These are phyloP conservation scores for Fistulifera pelliculosa DNA, from an alignment of 108 stramenopile species.

Conservation along the genomic window DNA sequence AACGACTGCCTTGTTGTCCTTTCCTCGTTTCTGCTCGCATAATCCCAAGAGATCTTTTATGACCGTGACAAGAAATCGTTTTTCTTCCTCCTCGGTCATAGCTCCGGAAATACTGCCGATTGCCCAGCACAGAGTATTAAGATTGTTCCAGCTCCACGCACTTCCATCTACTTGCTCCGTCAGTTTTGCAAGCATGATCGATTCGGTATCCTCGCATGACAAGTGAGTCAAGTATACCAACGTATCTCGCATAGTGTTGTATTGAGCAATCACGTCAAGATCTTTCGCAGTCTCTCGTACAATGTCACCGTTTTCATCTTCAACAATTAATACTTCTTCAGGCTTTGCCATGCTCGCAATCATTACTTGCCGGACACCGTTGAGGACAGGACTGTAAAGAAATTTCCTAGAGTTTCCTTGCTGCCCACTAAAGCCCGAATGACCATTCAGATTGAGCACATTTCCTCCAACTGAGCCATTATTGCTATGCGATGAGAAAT, in stretches of 20 bases:
- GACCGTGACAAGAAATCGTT: slow-evolving; percentile 97
- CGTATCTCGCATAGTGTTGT: slow-evolving; percentile 98
- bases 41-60: slow-evolving; percentile 97
- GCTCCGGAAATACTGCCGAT: slow-evolving; percentile 98
- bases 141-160: slow-evolving; percentile 86
- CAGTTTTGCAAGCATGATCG: slow-evolving; percentile 97
- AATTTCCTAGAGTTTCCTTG: slow-evolving; percentile 46
- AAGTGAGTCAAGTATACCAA: slow-evolving; percentile 98
- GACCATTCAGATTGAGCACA: slow-evolving; percentile 48
- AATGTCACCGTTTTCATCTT: slow-evolving; percentile 98
- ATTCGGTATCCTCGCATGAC: slow-evolving; percentile 95
- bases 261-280: slow-evolving; percentile 98
- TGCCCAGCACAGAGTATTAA: slow-evolving; percentile 99
- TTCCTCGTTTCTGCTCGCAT: slow-evolving; percentile 93
- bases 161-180: slow-evolving; percentile 88
- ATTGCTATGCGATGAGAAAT: slow-evolving; percentile 14
- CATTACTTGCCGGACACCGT: slow-evolving; percentile 90
- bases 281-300: slow-evolving; percentile 96
- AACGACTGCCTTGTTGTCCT: slow-evolving; percentile 98
- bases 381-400: slow-evolving; percentile 79
- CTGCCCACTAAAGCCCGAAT: slow-evolving; percentile 10
- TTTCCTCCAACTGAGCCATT: slow-evolving; percentile 7
- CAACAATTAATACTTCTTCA: slow-evolving; percentile 99
- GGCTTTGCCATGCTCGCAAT: slow-evolving; percentile 99
- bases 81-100: slow-evolving; percentile 98